Base-by-base conservation (phyloP, 2,329 filamentous ascomycete species). In the Trichoderma sp. region DNA sequence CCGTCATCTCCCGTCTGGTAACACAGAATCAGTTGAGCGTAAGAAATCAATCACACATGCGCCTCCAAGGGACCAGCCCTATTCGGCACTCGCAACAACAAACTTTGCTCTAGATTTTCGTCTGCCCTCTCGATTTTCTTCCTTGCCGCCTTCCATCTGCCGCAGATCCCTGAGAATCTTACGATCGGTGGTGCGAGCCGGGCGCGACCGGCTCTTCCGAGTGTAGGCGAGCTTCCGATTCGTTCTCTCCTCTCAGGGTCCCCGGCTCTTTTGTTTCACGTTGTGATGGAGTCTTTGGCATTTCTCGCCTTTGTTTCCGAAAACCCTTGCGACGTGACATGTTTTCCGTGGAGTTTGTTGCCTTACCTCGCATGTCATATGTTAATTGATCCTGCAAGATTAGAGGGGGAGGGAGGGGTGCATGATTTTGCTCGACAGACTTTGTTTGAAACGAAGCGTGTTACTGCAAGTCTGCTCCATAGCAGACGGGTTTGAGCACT, bases 101-200 rank as follows among this genome's bases (percentile, higher is more conserved):
- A n/a, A 26, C 46, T 49, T 49, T 49, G 46, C 46, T 13, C 46
- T n/a, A 43, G 21, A n/a, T 13, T 21, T 18, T 43, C 21, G 18
- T 43, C 30, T 13, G 24, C 43, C 21, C 26, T 32, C 30, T 58
- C 11, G 24, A 14, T 52, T 52, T 34, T 28, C 32, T 61, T 61
- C 43, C 26, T 43, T 55, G 14, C 60, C 60, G 49, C 49, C 51
- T 32, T 39, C 60, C 30, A 16, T 56, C 60, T 24, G 32, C 61
- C 37, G 61, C 56, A 28, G 61, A 65, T 65, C 63, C 54, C 39
- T 66, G 16, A 26, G 21, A 55, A 66, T 66, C 63, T 66, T 66
- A 66, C 39, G 63, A 66, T 66, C 54, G 63, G 63, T 66, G 63
- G 63, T 56, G 63, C 39, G 63, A 66, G 63, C 63, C 63, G 63